Base-by-base conservation (phyloP, 1,284 basidiomycete genomes). In the Cronartium quercuum region DNA sequence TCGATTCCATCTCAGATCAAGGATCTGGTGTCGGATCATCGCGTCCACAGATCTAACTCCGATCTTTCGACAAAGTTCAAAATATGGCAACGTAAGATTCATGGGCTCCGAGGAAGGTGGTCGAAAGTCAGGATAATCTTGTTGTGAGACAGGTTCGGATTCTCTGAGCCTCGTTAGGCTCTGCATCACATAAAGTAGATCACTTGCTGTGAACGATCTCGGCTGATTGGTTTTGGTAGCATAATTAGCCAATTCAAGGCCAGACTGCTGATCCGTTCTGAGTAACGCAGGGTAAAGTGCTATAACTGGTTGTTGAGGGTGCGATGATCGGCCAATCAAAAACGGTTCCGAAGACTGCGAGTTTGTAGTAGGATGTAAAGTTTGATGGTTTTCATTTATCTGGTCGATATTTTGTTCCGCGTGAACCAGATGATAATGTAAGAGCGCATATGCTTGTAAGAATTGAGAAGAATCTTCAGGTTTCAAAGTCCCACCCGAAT, bases 401-500 rank as follows among this genome's bases (percentile, higher is more conserved):
- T 61, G 55, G 21, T 35, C 7, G 10, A 15, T 18, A n/a, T 47
- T 42, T 62, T 70, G 12, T 40, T 70, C 58, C 13, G 60, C 10
- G 21, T 38, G 29, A 18, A 64, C 21, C 18, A 70, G 34, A n/a
- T 70, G 68, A 42, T 70, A 37, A 29, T 70, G 68, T 24, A 70
- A 62, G 29, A 70, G 37, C 12, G 60, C 68, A 64, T 70, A 70
- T 1, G 68, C 60, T 62, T 70, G 58, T 29, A 70, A 44, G 38
- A 70, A 70, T 6, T 58, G 68, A 2, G 68, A 63, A 4, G 68
- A 70, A 35, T 70, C 35, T 1, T 64, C 35, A 4, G 60, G 60
- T 44, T n/a, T 63, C 41, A 70, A 24, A 34, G 18, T 70, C 35
- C 68, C 68, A 29, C 68, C 68, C 7, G 60, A 63, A 63, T 63